phyloP scores from a whole-genome alignment of 1,284 basidiomycete species.

The Moesziomyces parantarcticus region DNA sequence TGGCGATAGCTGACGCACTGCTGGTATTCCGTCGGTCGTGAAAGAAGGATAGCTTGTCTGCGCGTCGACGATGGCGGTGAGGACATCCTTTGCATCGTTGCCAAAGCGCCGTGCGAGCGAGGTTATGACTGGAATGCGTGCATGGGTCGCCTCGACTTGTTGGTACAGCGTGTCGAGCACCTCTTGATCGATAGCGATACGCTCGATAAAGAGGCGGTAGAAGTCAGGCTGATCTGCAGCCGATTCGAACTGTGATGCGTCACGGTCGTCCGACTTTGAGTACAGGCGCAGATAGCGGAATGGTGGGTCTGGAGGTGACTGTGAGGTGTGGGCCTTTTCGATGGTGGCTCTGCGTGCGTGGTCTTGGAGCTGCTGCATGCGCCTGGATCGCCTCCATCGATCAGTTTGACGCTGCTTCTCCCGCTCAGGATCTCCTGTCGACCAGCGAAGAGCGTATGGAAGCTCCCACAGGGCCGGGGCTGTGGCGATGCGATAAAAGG shows the following conservation, averaged over 20 bases:
- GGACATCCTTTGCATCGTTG: constrained; percentile 48
- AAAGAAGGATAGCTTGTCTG: constrained; percentile 32
- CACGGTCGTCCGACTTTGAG: neutral
- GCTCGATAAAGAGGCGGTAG: constrained; percentile 43
- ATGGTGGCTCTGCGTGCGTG: constrained; percentile 20
- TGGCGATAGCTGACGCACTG: too few relatives aligned
- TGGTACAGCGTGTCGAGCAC: constrained; percentile 37
- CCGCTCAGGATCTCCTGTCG: constrained; percentile 21
- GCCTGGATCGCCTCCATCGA: constrained; percentile 9
- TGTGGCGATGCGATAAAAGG: constrained; percentile 40
- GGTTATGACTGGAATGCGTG: constrained; percentile 16
- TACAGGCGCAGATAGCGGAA: constrained; percentile 10
- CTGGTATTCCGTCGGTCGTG: constrained; percentile 4
- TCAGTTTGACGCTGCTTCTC: constrained; percentile 14
- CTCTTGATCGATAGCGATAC: constrained; percentile 36
- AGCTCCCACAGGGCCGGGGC: constrained; percentile 33
- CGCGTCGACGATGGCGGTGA: constrained; percentile 27
- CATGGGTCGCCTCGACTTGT: constrained; percentile 25
- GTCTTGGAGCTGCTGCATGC: constrained; percentile 9
- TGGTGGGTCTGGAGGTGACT: constrained; percentile 3
- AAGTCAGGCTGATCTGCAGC: constrained; percentile 19
- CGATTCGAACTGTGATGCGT: neutral
- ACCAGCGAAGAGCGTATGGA: constrained; percentile 43
- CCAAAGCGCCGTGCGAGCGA: constrained; percentile 24
- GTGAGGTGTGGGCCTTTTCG: constrained; percentile 3